Percentiles rank a stretch among this genome's conserved stretches.
Evolutionary conservation across 306 rosid species (phyloP).

Genomic region (Begonia masoniana): DNA sequence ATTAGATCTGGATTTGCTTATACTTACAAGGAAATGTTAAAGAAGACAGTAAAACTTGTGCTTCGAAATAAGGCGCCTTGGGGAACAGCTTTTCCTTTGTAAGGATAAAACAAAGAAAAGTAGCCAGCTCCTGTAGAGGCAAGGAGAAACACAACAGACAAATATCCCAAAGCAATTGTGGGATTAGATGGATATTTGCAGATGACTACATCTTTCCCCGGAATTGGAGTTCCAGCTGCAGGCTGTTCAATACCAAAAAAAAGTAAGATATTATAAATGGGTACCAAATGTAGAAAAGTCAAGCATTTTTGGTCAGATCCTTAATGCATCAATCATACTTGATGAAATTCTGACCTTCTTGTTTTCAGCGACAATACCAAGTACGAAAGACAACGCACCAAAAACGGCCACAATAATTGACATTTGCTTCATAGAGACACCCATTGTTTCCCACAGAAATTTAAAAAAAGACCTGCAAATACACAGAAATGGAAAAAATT

Average conservation of each 20-base stretch:
- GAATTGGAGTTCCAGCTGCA: constrained; percentile 44
- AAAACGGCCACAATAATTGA: constrained; percentile 9
- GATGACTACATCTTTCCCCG: constrained; percentile 24
- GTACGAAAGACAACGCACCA: constrained; percentile 20
- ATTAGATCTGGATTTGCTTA: background rate
- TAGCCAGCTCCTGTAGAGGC: constrained; percentile 38
- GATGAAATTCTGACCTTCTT: constrained; percentile 15
- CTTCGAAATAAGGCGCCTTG: constrained; percentile 39
- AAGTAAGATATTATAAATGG: background rate
- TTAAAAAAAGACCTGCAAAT: no score
- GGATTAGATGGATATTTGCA: constrained; percentile 57
- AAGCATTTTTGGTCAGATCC: no score
- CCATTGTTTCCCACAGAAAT: constrained; percentile 2
- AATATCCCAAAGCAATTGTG: constrained; percentile 47
- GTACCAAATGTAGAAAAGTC: background rate
- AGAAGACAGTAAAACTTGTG: constrained; percentile 33
- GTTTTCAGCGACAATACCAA: constrained; percentile 28
- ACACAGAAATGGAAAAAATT: no score
- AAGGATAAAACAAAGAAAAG: constrained; percentile 52
- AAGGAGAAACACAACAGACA: constrained; percentile 43
- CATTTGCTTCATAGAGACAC: constrained; percentile 12
- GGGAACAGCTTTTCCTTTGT: constrained; percentile 56
- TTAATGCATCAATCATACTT: background rate
- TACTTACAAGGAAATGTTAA: constrained; percentile 58
- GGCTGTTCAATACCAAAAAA: constrained; percentile 32